phyloP scores from a whole-genome alignment of 2,329 filamentous ascomycete species.

The Westerdykella sp. region DNA sequence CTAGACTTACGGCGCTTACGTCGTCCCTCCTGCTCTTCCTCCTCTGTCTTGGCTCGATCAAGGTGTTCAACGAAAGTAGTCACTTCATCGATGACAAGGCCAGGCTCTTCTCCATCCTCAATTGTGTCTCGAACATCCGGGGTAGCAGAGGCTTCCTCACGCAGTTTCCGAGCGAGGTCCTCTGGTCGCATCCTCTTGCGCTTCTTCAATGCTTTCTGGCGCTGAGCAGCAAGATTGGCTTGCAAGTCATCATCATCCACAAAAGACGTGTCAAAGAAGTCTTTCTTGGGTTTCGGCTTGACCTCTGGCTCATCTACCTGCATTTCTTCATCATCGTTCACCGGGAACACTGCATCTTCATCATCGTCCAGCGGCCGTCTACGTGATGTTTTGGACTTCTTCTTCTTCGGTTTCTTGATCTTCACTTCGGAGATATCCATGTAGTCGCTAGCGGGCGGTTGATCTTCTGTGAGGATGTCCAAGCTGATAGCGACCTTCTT shows the following conservation, averaged over 20 bases:
- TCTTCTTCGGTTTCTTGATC: conserved; percentile 87
- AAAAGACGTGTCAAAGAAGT: conserved; percentile 61
- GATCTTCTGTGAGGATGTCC: conserved; percentile 61
- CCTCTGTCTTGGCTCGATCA: conserved; percentile 47
- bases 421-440: conserved; percentile 81
- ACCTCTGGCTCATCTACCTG: conserved; percentile 57
- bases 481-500: conserved; percentile 69
- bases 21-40: conserved; percentile 43
- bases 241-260: conserved; percentile 92
- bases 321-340: conserved; percentile 50
- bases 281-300: conserved; percentile 45
- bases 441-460: conserved; percentile 71
- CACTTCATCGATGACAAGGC: conserved; percentile 90
- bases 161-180: conserved; percentile 75
- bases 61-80: conserved; percentile 89
- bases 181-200: conserved; percentile 80
- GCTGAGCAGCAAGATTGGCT: conserved; percentile 73
- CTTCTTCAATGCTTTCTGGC: conserved; percentile 81
- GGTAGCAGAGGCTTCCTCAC: conserved; percentile 53
- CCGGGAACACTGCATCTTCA: conserved; percentile 49
- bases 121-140: conserved; percentile 53
- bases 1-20: conserved; percentile 42
- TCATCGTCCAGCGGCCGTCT: conserved; percentile 52
- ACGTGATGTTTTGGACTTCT: conserved; percentile 64
- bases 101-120: conserved; percentile 50